Conservation (phyloP, 2,329 filamentous ascomycete genomes). For the Bipolaris bicolor region DNA sequence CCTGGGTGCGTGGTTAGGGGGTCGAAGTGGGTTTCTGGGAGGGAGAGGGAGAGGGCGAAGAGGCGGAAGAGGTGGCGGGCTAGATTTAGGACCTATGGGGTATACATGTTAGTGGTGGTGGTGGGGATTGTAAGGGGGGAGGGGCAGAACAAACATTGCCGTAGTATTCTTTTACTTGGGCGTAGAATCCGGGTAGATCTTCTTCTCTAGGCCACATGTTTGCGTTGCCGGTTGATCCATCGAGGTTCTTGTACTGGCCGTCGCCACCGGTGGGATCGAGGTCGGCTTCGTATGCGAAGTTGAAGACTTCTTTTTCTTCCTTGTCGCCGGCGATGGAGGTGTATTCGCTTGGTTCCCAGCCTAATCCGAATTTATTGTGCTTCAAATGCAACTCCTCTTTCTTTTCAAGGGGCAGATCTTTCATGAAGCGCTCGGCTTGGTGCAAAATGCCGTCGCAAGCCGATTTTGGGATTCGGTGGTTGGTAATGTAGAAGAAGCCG, state of each 20-base stretch:
- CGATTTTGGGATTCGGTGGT: constrained; percentile 42
- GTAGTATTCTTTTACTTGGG: constrained; percentile 49
- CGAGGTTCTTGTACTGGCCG: constrained; percentile 50
- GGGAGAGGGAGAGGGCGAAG: constrained; percentile 49
- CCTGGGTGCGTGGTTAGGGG: constrained; percentile 50
- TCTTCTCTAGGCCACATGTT: constrained; percentile 51
- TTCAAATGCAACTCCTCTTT: constrained; percentile 51
- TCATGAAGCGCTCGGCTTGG: constrained; percentile 49
- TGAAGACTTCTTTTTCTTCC: constrained; percentile 53
- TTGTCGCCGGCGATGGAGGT: constrained; percentile 50
- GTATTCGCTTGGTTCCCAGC: constrained; percentile 52
- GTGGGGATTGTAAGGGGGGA: not conserved
- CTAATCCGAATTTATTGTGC: constrained; percentile 49
- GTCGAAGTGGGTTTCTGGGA: constrained; percentile 51
- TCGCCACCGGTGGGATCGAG: constrained; percentile 51
- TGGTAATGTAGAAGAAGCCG: constrained; percentile 53
- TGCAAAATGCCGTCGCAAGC: constrained; percentile 42
- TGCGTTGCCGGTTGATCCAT: constrained; percentile 44
- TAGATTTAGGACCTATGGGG: constrained; percentile 40
- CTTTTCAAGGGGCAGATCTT: constrained; percentile 37
- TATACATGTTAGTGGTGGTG: too few relatives aligned
- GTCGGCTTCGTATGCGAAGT: constrained; percentile 51
- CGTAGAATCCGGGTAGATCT: constrained; percentile 50
- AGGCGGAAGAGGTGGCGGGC: constrained; percentile 51
- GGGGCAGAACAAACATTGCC: constrained; percentile 6